These are phyloP conservation scores for Leishmania turanica DNA, from an alignment of 208 protist genomes.

Conservation along the genomic window DNA sequence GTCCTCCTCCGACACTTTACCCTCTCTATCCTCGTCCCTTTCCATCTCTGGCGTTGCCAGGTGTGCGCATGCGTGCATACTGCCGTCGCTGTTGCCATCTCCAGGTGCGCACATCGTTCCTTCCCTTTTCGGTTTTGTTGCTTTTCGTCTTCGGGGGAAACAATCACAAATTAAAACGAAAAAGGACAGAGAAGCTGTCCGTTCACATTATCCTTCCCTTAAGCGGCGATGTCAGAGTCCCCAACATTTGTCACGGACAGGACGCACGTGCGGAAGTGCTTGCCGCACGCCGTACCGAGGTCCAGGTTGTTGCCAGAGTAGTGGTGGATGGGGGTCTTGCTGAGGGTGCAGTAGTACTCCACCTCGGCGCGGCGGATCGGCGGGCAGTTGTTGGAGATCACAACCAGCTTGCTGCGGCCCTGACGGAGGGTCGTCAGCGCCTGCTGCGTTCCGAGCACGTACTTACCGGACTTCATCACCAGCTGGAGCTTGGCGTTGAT, in stretches of 20 bases:
- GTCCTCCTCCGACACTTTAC: neutral
- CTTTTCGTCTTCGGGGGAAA: slow-evolving; percentile 15
- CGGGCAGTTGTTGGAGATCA: slow-evolving; percentile 99
- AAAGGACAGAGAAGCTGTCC: slow-evolving; percentile 19
- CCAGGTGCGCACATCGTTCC: neutral
- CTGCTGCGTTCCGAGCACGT: slow-evolving; percentile 97
- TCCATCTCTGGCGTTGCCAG: neutral
- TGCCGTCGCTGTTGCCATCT: neutral
- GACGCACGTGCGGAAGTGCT: slow-evolving; percentile 97
- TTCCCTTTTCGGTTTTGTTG: slow-evolving; percentile 4
- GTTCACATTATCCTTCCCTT: slow-evolving; percentile 27
- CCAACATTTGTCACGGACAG: slow-evolving; percentile 98
- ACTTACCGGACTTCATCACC: slow-evolving; percentile 99
- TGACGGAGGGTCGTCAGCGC: slow-evolving; percentile 97
- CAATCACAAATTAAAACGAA: slow-evolving; percentile 34
- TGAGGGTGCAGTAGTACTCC: slow-evolving; percentile 99
- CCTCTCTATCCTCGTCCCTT: neutral
- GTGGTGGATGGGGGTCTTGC: slow-evolving; percentile 99
- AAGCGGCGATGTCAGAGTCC: slow-evolving; percentile 94
- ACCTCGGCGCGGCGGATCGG: slow-evolving; percentile 98
- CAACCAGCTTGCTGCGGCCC: slow-evolving; percentile 98
- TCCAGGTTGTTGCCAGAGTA: slow-evolving; percentile 99
- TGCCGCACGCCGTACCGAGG: slow-evolving; percentile 99
- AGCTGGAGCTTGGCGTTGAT: slow-evolving; percentile 99
- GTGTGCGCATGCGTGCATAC: neutral